These are phyloP conservation scores for Canavalia ensiformis DNA, from an alignment of 306 rosid genomes.

Conservation along the genomic window DNA sequence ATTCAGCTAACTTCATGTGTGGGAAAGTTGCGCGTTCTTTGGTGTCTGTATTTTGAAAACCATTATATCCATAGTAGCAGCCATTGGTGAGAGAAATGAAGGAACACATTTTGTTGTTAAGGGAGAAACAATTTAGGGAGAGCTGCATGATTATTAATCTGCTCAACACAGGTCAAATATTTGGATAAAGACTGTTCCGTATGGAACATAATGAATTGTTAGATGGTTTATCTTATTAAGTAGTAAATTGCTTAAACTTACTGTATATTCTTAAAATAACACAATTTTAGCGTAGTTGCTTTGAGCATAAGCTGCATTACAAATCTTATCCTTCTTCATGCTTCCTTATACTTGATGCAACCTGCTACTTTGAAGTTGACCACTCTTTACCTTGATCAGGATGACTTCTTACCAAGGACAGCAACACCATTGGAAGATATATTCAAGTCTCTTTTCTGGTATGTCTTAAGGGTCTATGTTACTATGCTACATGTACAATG, in stretches of 20 bases:
- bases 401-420: conserved; percentile 95
- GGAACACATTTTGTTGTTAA: not conserved
- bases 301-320: conserved; percentile 24
- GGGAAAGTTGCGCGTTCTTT: not conserved
- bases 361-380: conserved; percentile 43
- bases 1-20: conserved; percentile 5
- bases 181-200: not conserved
- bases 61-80: not conserved
- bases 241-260: not conserved
- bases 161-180: not conserved
- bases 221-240: conserved; percentile 12
- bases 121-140: not conserved
- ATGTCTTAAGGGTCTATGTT: conserved; percentile 33
- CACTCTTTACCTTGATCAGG: conserved; percentile 62
- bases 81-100: conserved; percentile 28
- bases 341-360: not conserved
- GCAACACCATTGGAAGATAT: conserved; percentile 99
- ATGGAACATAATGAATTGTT: not conserved
- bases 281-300: not conserved
- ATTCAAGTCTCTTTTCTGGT: conserved; percentile 97
- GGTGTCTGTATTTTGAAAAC: not conserved
- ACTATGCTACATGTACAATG: conserved; percentile 16
- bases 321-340: conserved; percentile 30
- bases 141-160: not conserved
- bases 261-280: not conserved